These are phyloP conservation scores for Botrytis deweyae DNA, from an alignment of 2,329 filamentous ascomycete species.

Conservation along the genomic window DNA sequence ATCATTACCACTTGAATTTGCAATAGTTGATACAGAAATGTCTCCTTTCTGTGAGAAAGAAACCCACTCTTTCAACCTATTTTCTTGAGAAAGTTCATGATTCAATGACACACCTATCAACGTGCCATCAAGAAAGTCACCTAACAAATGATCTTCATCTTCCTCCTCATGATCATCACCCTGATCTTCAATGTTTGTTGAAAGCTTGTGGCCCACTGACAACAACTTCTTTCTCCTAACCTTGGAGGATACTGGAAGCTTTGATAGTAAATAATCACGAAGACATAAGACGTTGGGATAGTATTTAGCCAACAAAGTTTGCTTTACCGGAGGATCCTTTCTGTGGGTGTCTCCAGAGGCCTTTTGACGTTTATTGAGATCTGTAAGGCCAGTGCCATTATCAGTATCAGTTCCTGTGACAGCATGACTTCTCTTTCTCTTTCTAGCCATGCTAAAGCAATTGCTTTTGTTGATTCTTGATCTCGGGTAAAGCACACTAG, in stretches of 20 bases:
- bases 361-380: conserved; percentile 37
- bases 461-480: background rate
- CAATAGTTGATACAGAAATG: conserved; percentile 54
- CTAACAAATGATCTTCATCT: conserved; percentile 23
- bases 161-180: background rate
- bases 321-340: conserved; percentile 42
- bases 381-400: conserved; percentile 23
- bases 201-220: conserved; percentile 38
- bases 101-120: conserved; percentile 35
- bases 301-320: conserved; percentile 67
- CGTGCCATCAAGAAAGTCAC: conserved; percentile 37
- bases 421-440: conserved; percentile 42
- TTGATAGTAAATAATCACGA: conserved; percentile 66
- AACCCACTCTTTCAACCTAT: conserved; percentile 55
- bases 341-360: conserved; percentile 19
- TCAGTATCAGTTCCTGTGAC: background rate
- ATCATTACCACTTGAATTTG: conserved; percentile 44
- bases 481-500: background rate
- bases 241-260: conserved; percentile 66
- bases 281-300: conserved; percentile 66
- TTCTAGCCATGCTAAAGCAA: conserved; percentile 4
- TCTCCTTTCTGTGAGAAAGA: conserved; percentile 65
- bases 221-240: conserved; percentile 54
- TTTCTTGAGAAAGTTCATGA: conserved; percentile 34
- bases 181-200: background rate